Evolutionary conservation across 257 asterid genomes (phyloP).

Genomic region (Fraxinus excelsior): DNA sequence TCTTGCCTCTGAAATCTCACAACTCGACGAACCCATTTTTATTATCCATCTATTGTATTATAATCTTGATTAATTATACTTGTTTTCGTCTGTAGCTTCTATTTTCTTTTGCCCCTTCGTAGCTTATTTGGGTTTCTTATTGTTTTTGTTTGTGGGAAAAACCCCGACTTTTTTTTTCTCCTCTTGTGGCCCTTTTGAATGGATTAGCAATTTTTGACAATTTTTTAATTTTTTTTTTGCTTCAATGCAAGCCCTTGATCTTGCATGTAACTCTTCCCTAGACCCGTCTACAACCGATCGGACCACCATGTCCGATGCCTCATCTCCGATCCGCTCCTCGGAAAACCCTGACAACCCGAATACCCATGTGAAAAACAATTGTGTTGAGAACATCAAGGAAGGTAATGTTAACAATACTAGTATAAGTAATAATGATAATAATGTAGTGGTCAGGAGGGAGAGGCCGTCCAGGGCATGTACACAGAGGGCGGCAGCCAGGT

Average conservation of each 20-base stretch:
- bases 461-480: conserved; percentile 99
- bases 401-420: conserved; percentile 31
- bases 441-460: conserved; percentile 59
- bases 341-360: conserved; percentile 22
- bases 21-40: conserved; percentile 30
- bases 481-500: conserved; percentile 79
- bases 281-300: conserved; percentile 45
- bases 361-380: conserved; percentile 33
- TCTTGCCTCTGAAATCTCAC: conserved; percentile 27
- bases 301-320: conserved; percentile 46
- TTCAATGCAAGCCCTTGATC: conserved; percentile 59
- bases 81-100: conserved; percentile 22
- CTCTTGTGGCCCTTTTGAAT: conserved; percentile 2
- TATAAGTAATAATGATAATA: conserved; percentile 38
- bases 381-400: conserved; percentile 28
- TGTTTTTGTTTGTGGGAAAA: conserved; percentile 21
- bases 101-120: conserved; percentile 5
- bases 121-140: conserved; percentile 16
- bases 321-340: conserved; percentile 67
- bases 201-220: background rate
- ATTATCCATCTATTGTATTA: conserved; percentile 12
- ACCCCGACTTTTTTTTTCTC: conserved; percentile 19
- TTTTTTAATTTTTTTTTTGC: conserved; percentile 9
- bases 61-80: conserved; percentile 15
- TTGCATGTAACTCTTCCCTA: conserved; percentile 38